Evolutionary conservation across 2,329 filamentous ascomycete genomes (phyloP).

Genomic region (Magnaporthiopsis poae): DNA sequence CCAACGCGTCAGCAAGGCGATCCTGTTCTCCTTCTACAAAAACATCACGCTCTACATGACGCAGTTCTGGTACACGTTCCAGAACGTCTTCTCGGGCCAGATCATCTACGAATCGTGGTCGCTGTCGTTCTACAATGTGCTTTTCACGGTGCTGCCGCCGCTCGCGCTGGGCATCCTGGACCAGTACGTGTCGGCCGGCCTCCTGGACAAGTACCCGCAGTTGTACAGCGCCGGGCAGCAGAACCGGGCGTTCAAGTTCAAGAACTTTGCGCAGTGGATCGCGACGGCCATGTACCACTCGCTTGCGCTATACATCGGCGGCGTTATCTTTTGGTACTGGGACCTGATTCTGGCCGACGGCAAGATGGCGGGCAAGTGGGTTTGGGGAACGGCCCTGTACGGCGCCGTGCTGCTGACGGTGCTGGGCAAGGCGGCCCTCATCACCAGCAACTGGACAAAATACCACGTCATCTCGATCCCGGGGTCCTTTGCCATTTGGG

Average conservation of each 20-base stretch:
- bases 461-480: slow-evolving; percentile 94
- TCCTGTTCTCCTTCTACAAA: slow-evolving; percentile 98
- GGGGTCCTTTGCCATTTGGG: slow-evolving; percentile 84
- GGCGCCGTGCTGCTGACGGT: slow-evolving; percentile 88
- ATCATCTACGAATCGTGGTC: slow-evolving; percentile 99
- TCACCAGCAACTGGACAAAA: slow-evolving; percentile 98
- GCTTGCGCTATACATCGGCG: slow-evolving; percentile 78
- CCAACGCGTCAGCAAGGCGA: slow-evolving; percentile 91
- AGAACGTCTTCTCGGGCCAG: slow-evolving; percentile 94
- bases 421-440: slow-evolving; percentile 83
- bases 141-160: slow-evolving; percentile 89
- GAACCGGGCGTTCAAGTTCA: slow-evolving; percentile 85
- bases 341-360: slow-evolving; percentile 74
- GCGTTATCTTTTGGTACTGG: slow-evolving; percentile 68
- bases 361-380: slow-evolving; percentile 82
- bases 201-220: slow-evolving; percentile 91
- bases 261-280: slow-evolving; percentile 89
- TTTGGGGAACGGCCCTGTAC: slow-evolving; percentile 93
- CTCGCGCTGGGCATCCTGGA: slow-evolving; percentile 93
- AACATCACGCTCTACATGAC: slow-evolving; percentile 98
- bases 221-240: slow-evolving; percentile 88
- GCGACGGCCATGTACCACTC: slow-evolving; percentile 93
- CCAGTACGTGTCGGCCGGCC: slow-evolving; percentile 87
- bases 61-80: slow-evolving; percentile 98
- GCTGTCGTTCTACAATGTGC: slow-evolving; percentile 97